These are phyloP conservation scores for Beauveria bassiana DNA, from an alignment of 2,329 filamentous ascomycete species.

Conservation along the genomic window DNA sequence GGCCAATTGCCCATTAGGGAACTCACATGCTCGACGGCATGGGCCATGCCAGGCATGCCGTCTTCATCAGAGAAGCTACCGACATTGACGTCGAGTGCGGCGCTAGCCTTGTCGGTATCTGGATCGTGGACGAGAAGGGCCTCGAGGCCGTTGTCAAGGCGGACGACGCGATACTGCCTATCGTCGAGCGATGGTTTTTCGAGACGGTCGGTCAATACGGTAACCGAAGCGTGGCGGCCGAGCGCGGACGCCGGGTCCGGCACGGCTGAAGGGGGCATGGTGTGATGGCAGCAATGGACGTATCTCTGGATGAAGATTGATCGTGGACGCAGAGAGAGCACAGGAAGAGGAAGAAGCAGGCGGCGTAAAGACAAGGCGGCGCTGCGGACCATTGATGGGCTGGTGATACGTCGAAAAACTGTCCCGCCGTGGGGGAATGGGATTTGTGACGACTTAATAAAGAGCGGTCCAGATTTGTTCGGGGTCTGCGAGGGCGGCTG, in stretches of 20 bases:
- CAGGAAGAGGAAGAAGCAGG: neutral
- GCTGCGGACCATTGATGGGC: constrained; percentile 7
- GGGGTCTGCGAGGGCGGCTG: neutral
- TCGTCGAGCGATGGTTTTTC: constrained; percentile 83
- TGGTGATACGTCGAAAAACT: neutral
- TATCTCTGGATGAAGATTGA: neutral
- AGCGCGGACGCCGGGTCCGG: constrained; percentile 23
- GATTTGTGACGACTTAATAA: constrained; percentile 3
- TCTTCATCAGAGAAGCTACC: constrained; percentile 89
- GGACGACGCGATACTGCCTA: constrained; percentile 79
- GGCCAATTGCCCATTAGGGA: constrained; percentile 2
- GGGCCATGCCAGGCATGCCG: constrained; percentile 89
- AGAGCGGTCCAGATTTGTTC: neutral
- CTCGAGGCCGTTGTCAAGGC: constrained; percentile 79
- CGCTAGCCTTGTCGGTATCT: constrained; percentile 93
- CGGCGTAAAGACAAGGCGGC: constrained; percentile 4
- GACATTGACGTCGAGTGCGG: constrained; percentile 90
- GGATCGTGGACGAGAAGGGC: constrained; percentile 88
- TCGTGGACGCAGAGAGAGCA: neutral
- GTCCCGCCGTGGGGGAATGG: constrained; percentile 1
- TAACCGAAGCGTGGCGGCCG: constrained; percentile 24
- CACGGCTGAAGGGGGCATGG: constrained; percentile 14
- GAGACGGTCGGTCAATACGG: constrained; percentile 57
- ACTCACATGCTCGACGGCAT: constrained; percentile 82
- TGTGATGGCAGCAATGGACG: neutral